Percentiles rank a stretch among this genome's conserved stretches.
phyloP scores from a whole-genome alignment of 192 early-diverging fungal genomes.

The Coemansia sp. region DNA sequence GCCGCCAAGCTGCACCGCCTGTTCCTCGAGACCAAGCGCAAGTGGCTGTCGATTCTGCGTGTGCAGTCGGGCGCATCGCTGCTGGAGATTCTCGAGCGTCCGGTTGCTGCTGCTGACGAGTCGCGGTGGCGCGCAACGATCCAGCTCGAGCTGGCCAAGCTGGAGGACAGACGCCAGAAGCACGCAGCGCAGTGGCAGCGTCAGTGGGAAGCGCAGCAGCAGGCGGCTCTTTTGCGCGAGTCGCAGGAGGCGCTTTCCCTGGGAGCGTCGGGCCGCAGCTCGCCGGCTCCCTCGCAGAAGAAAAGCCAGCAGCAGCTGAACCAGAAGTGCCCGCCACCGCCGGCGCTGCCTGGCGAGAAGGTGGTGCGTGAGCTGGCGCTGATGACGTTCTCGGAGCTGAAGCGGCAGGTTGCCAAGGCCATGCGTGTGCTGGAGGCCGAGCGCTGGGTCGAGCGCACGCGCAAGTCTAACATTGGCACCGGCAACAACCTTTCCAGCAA shows the following conservation, averaged over 20 bases:
- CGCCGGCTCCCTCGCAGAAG: conserved; percentile 25
- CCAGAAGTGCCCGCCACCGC: conserved; percentile 35
- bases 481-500: conserved; percentile 12
- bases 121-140: conserved; percentile 56
- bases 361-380: conserved; percentile 58
- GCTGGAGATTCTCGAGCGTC: conserved; percentile 79
- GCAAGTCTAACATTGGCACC: conserved; percentile 58
- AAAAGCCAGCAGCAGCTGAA: conserved; percentile 11
- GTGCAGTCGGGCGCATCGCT: conserved; percentile 83
- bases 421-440: conserved; percentile 81
- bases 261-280: conserved; percentile 38
- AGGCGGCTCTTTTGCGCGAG: conserved; percentile 43
- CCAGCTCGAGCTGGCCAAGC: conserved; percentile 55
- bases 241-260: conserved; percentile 37
- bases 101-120: conserved; percentile 77
- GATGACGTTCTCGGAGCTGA: conserved; percentile 76
- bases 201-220: conserved; percentile 57
- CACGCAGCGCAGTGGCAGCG: conserved; percentile 51
- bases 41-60: conserved; percentile 78
- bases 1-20: conserved; percentile 65
- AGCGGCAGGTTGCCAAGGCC: conserved; percentile 76
- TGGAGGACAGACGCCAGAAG: conserved; percentile 47
- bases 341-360: conserved; percentile 52
- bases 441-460: conserved; percentile 63
- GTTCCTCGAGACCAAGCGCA: conserved; percentile 87